Base-by-base conservation (phyloP, 2,329 filamentous ascomycete species). In the Neofusicoccum parvum region DNA sequence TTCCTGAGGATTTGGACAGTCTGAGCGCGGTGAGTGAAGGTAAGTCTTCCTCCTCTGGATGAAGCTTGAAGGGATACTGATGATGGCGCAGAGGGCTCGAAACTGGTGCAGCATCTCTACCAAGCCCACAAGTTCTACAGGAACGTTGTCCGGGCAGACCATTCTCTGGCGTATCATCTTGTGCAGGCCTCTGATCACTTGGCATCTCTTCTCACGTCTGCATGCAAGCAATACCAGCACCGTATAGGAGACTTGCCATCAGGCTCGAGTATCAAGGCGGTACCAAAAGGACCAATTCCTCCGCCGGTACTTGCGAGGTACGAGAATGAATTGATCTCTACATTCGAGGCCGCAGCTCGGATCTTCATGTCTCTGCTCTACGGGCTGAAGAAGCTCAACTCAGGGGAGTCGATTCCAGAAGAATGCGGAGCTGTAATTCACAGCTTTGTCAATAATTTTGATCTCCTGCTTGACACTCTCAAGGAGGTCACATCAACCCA, bases 401-500 rank as follows among this genome's bases (percentile, higher is more conserved):
- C 69, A 5, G 45, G 66, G 10, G 64, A 65, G 23, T n/a, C 58
- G 7, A 69, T 70, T 10, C 63, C 59, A 1, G 68, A 70, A 14
- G 67, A 71, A 3, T 23, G 69, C 0, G 71, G 68, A 32, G 59
- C 73, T 7, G 66, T 78, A 14, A 68, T 77, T 5, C 76, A 72
- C 39, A 74, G 74, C 62, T 67, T 72, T 12, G 72, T 78, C 11
- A 70, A 74, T 3, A 79, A 79, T 73, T 81, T 79, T 70, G 74
- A 73, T 2, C 67, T 65, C 5, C 68, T 78, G 0, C 68, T 83
- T 9, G 58, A 72, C 11, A 68, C 69, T 2, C 73, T 81, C 10
- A 70, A 72, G 27, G 56, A 68, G 39, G 71, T 69, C 50, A 76
- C 75, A 27, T 68, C 67, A 5, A 63, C 17, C 27, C 53, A 65